Evolutionary conservation across 2,329 filamentous ascomycete genomes (phyloP).

Genomic region (Colletotrichum sp.): DNA sequence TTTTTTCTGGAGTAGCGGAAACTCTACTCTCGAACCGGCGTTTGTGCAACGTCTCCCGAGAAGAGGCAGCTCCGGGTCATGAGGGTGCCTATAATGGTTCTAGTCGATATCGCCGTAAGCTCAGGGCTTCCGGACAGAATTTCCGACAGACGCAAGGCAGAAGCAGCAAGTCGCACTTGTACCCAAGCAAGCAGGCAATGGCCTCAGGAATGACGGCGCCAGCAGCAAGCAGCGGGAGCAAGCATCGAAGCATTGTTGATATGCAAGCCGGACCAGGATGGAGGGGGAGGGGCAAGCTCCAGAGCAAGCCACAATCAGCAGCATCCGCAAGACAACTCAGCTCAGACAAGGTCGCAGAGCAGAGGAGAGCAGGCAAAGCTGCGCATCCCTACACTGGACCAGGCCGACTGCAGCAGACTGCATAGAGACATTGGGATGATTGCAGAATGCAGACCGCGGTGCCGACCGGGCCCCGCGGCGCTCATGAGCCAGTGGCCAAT

Average conservation of each 20-base stretch:
- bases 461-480: background rate
- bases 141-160: background rate
- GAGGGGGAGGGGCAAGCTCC: background rate
- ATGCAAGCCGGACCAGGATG: background rate
- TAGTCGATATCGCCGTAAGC: background rate
- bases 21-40: slow-evolving; percentile 8
- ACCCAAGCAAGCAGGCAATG: background rate
- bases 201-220: background rate
- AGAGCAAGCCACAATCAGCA: slow-evolving; percentile 1
- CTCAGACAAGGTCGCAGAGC: background rate
- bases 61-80: background rate
- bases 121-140: background rate
- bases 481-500: slow-evolving; percentile 1
- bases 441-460: slow-evolving; percentile 13
- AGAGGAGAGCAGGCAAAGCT: background rate
- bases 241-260: background rate
- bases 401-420: slow-evolving; percentile 9
- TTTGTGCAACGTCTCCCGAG: background rate
- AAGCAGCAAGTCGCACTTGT: background rate
- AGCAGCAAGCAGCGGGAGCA: background rate
- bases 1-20: background rate
- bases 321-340: background rate
- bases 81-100: background rate
- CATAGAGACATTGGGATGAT: slow-evolving; percentile 7
- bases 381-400: background rate